Evolutionary conservation across 495 filamentous ascomycete species (phyloP), one percentile per base, ranked within the genome.

Genomic region (Lophiotrema nucula): DNA sequence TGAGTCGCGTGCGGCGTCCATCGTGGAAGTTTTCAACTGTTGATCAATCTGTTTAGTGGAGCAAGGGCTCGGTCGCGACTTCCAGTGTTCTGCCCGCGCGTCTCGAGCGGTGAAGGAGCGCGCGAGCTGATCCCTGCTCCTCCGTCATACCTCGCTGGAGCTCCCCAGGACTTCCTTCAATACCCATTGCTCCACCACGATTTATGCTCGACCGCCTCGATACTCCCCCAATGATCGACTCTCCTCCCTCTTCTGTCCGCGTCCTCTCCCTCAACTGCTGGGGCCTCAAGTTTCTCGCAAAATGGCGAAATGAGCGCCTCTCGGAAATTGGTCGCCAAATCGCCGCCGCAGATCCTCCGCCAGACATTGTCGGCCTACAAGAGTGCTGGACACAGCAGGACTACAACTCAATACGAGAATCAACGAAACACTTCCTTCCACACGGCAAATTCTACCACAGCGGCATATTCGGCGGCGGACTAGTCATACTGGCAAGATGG

Each of bases 311-410:
- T 62, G 88, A 88, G 67, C 90, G 93, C 28, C 80, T 97, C 43
- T 68, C 77, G 11, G 89, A 96, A 70, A 96, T 98, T 60, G 90
- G 91, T 43, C 64, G 53, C 33, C 67, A 72, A 42, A 56, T 73
- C 19, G 66, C 69, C 19, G 33, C 47, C n/a, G 63, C 84, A 48
- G 71, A 77, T 31, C 88, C 90, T 0, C 69, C 79, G 13, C 88
- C 92, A 19, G 83, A 95, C 47, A 93, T 98, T 64, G 90, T 98
- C 54, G 90, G 86, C 13, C 78, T 98, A 15, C 93, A 98, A 76
- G 93, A 98, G 78, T 95, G 89, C 78, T 98, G 88, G 85, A 92
- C 89, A 5, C 85, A 95, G 58, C 78, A 90, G 63, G 93, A 97
- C 77, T 97, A 92, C 79, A 78, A 82, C 31, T 83, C 78, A 69